Evolutionary conservation across 164 flowering plant species (phyloP), one percentile per base, ranked within the genome.

Genomic region (Akebia trifoliata): DNA sequence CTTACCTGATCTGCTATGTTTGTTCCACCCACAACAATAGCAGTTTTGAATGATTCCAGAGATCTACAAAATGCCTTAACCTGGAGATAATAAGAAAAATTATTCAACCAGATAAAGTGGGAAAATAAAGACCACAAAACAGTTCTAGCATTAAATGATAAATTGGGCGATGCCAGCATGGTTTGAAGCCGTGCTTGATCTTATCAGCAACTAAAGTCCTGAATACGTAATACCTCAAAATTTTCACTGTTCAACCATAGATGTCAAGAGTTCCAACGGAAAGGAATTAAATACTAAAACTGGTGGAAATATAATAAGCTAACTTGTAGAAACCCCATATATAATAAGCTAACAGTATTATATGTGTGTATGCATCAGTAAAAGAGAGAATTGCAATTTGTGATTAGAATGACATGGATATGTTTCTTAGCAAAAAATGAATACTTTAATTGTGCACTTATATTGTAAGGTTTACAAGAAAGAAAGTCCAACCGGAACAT

Each of bases 21-120:
- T 44, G 87, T 82, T 68, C 84, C 87, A 61, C 87, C 87, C 42
- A 82, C 87, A 67, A 82, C 82, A 29, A 82, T 77, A 46, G 84
- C 79, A 65, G 87, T 79, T 68, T 62, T 76, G 60, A 82, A 78
- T 24, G 76, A 72, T 42, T 79, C 82, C 54, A 70, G 62, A 36
- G 87, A 82, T 66, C 70, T 59, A 51, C 87, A 77, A 63, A 82
- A 79, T 42, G 84, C 82, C 68, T 82, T 82, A 56, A 79, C 82
- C 87, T 81, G 69, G 17, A 63, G 68, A 44, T 24, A 24, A 14
- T 10, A 43, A 20, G 14, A 28, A 63, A n/a, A 11, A 43, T 14
- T 40, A 20, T 52, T 32, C 20, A 32, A 36, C 34, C 34, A 51
- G 37, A 26, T 22, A 25, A 53, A 24, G 29, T 9, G 20, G 37